Evolutionary conservation across 495 filamentous ascomycete genomes (phyloP).

Genomic region (Hypoxylon crocopeplum): DNA sequence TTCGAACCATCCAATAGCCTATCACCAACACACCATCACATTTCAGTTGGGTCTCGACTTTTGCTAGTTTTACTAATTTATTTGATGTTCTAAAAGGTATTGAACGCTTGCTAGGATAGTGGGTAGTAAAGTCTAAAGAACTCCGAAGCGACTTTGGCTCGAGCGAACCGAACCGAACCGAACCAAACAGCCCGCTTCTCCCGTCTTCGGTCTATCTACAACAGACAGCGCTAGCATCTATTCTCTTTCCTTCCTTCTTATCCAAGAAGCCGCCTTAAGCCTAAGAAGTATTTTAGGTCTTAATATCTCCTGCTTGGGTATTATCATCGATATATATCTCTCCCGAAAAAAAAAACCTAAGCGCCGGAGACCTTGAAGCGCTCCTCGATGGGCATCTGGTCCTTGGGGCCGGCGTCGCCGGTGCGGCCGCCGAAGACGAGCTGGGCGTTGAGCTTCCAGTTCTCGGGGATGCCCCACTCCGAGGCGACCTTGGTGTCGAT

Average conservation of each 20-base stretch:
- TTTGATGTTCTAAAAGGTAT: slow-evolving; percentile 18
- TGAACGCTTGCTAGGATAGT: slow-evolving; percentile 23
- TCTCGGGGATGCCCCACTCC: slow-evolving; percentile 63
- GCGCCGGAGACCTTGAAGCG: slow-evolving; percentile 57
- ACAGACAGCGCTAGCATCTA: too few relatives aligned
- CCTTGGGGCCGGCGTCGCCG: slow-evolving; percentile 60
- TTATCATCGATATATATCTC: too few relatives aligned
- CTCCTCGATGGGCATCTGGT: slow-evolving; percentile 61
- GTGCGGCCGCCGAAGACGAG: slow-evolving; percentile 66
- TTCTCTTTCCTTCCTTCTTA: too few relatives aligned
- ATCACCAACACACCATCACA: not conserved
- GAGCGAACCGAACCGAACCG: slow-evolving; percentile 1
- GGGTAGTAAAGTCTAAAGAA: slow-evolving; percentile 23
- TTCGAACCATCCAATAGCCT: too few relatives aligned
- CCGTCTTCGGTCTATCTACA: too few relatives aligned
- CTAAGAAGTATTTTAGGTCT: too few relatives aligned
- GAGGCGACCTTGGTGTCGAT: slow-evolving; percentile 63
- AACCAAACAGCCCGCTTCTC: too few relatives aligned
- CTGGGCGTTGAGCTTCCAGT: slow-evolving; percentile 68
- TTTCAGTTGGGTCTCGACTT: not conserved
- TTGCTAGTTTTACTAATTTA: slow-evolving; percentile 20
- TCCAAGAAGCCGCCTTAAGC: not conserved
- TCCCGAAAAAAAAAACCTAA: too few relatives aligned
- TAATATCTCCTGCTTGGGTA: too few relatives aligned
- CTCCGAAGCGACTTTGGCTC: not conserved